These are phyloP conservation scores for Thuidium tamariscinum DNA, from an alignment of 225 moss, liverwort and hornwort genomes.

Conservation along the genomic window DNA sequence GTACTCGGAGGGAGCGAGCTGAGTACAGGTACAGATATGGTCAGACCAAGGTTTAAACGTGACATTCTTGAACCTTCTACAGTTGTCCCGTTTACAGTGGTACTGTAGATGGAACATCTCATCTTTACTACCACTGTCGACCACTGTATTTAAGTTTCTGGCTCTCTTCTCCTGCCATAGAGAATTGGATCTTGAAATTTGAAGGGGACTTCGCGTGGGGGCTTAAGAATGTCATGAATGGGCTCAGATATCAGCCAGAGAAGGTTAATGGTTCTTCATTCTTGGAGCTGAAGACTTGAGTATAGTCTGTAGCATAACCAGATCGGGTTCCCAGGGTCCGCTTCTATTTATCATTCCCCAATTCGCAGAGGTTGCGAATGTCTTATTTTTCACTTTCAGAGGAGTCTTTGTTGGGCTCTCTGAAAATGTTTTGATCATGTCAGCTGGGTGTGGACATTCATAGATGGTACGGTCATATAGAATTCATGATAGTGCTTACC, in stretches of 20 bases:
- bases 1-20: conserved; percentile 14
- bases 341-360: neutral
- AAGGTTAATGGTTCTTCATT: neutral
- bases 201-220: no score
- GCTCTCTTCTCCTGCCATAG: neutral
- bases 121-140: neutral
- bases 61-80: neutral
- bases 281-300: neutral
- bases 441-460: neutral
- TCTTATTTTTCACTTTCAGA: neutral
- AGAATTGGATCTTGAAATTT: neutral
- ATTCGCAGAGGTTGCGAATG: neutral
- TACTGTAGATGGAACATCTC: neutral
- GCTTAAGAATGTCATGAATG: neutral
- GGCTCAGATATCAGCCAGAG: neutral
- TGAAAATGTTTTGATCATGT: neutral
- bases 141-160: neutral
- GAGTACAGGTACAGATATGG: conserved; percentile 20
- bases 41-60: neutral
- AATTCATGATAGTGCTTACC: neutral
- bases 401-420: neutral
- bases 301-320: neutral
- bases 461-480: neutral
- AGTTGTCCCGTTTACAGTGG: neutral
- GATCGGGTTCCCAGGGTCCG: neutral